Conservation (phyloP, 2,329 filamentous ascomycete genomes). For the Colletotrichum cordylinicola region DNA sequence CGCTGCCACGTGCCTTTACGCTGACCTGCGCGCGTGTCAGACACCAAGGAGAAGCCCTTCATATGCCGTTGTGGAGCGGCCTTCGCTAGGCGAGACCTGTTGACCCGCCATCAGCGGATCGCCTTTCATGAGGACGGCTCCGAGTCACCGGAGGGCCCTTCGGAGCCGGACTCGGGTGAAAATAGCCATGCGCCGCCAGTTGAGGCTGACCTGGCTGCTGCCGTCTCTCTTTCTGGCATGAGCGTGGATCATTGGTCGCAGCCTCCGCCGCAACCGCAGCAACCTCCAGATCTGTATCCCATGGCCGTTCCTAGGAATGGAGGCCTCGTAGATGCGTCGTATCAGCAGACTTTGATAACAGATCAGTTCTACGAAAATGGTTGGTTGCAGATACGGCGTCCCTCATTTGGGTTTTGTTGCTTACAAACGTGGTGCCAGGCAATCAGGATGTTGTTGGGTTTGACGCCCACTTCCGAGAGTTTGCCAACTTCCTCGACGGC, state of each 20-base stretch:
- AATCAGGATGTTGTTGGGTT: slow-evolving; percentile 23
- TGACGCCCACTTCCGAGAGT: slow-evolving; percentile 40
- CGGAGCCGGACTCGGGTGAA: slow-evolving; percentile 30
- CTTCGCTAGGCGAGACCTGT: slow-evolving; percentile 48
- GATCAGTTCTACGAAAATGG: slow-evolving; percentile 27
- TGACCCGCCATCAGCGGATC: slow-evolving; percentile 50
- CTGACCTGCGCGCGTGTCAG: slow-evolving; percentile 28
- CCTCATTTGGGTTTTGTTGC: background rate
- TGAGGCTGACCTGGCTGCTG: slow-evolving; percentile 30
- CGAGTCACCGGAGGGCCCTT: slow-evolving; percentile 3
- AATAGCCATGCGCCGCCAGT: slow-evolving; percentile 29
- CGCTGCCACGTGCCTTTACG: background rate
- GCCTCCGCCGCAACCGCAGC: background rate
- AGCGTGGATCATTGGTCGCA: slow-evolving; percentile 30
- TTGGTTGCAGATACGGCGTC: background rate
- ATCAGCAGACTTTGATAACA: slow-evolving; percentile 32
- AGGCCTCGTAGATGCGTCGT: slow-evolving; percentile 18
- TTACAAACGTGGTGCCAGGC: background rate
- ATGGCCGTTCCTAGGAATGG: slow-evolving; percentile 10
- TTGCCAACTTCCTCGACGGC: slow-evolving; percentile 42
- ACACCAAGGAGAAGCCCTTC: slow-evolving; percentile 55
- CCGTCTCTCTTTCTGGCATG: slow-evolving; percentile 38
- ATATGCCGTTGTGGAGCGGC: slow-evolving; percentile 48
- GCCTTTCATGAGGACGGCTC: slow-evolving; percentile 36
- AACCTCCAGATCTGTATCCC: background rate